Evolutionary conservation across 176 grass and related monocot genomes (phyloP), one percentile per base, ranked within the genome.

Genomic region (Bonia amplexicaulis): DNA sequence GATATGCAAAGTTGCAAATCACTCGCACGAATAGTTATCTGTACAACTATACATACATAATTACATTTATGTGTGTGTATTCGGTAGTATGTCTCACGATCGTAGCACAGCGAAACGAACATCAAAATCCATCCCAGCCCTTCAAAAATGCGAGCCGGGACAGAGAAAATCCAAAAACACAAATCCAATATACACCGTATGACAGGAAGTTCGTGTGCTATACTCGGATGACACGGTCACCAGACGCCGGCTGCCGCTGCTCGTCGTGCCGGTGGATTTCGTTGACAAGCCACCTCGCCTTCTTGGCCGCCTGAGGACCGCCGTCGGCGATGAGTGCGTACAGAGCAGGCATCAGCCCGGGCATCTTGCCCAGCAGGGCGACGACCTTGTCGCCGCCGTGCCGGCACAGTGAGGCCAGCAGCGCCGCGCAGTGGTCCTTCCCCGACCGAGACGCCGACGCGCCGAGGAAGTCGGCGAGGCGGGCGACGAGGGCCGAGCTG

Each of bases 321-420:
- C 96, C 91, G 15, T 94, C 91, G 22, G 70, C 77, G 63, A 87
- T 80, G 33, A 95, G 80, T 62, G 81, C 85, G 82, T 98, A 98
- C 47, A 98, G 78, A 7, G 87, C 81, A 6, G 85, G 79, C 93
- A 94, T 93, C 1, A 98, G 79, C 42, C 15, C 48, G 2, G 93
- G 88, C 77, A 90, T 85, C 85, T 95, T 90, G 17, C 80, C 89
- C 14, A 98, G 83, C 68, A 87, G 63, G 14, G 83, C 66, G 3
- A 92, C 80, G 22, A 90, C 86, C 51, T 7, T 49, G 52, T 77
- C 68, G 2, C 94, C 89, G 39, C 85, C 91, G 81, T 93, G 80
- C 23, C 39, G 60, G 35, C 89, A 93, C 37, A 98, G 80, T 9
- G 80, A 83, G 22, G 85, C 86, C 67, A 98, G 85, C 66, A 95